Conservation (phyloP, 176 grass and related monocot species). For the Calamus simplicifolius region DNA sequence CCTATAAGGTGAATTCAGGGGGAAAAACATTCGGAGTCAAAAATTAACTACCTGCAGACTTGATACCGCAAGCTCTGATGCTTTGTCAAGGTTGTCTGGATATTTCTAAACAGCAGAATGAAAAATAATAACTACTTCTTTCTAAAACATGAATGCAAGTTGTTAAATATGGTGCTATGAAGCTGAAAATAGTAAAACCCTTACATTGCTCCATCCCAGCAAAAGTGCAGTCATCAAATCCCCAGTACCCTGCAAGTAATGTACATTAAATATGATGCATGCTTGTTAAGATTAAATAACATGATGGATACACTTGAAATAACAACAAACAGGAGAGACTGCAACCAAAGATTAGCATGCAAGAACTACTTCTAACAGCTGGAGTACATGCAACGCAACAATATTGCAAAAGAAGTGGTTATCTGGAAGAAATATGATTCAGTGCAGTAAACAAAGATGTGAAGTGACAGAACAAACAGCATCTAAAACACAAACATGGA, state of each 20-base stretch:
- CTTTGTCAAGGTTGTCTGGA: slow-evolving; percentile 71
- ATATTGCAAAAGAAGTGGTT: too few species aligned
- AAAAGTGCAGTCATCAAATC: slow-evolving; percentile 87
- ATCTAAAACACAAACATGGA: too few species aligned
- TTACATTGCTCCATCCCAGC: slow-evolving; percentile 98
- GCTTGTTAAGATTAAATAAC: background rate
- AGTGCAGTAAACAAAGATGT: too few species aligned
- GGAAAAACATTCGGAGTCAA: slow-evolving; percentile 1
- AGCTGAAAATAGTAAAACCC: slow-evolving; percentile 1
- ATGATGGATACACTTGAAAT: background rate
- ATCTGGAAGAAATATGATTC: too few species aligned
- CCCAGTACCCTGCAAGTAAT: slow-evolving; percentile 69
- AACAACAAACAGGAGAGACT: background rate
- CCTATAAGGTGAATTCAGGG: too few species aligned
- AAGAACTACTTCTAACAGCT: too few species aligned
- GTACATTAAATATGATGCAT: background rate
- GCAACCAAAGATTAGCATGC: too few species aligned
- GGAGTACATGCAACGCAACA: too few species aligned
- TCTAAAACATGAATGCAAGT: too few species aligned
- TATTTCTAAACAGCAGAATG: slow-evolving; percentile 58
- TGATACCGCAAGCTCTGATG: slow-evolving; percentile 90
- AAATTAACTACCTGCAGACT: slow-evolving; percentile 56
- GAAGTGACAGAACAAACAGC: too few species aligned
- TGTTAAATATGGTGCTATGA: too few species aligned
- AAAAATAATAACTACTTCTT: background rate